Conservation (phyloP, 192 early-diverging fungal genomes). For the Gigaspora rosea region DNA sequence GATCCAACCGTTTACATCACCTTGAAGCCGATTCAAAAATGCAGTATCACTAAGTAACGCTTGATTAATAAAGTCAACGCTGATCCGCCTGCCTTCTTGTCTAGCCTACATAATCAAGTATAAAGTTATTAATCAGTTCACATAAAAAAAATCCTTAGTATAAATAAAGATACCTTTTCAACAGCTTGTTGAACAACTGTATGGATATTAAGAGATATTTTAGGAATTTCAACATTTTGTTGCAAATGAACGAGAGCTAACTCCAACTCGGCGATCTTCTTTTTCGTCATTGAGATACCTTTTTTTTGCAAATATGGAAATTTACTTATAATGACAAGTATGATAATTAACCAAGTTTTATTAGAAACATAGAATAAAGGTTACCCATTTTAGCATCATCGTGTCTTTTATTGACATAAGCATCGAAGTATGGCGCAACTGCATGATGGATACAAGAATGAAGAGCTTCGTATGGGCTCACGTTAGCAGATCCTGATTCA, state of each 20-base stretch:
- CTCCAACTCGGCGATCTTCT: constrained; percentile 98
- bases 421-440: constrained; percentile 95
- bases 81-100: constrained; percentile 61
- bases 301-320: constrained; percentile 22
- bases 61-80: constrained; percentile 73
- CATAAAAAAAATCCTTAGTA: not conserved
- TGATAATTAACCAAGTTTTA: not conserved
- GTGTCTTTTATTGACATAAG: constrained; percentile 70
- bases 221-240: constrained; percentile 98
- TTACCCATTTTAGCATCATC: constrained; percentile 79
- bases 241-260: constrained; percentile 92
- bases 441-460: constrained; percentile 93
- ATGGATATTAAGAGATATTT: constrained; percentile 84
- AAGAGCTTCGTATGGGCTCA: constrained; percentile 82
- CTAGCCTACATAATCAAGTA: constrained; percentile 50
- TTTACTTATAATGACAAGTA: not conserved
- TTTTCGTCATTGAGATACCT: constrained; percentile 93
- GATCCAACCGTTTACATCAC: constrained; percentile 97
- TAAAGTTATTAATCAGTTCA: not conserved
- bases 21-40: constrained; percentile 92
- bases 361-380: not conserved
- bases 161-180: constrained; percentile 43
- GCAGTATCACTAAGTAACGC: constrained; percentile 75
- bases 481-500: constrained; percentile 46
- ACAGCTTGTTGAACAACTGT: constrained; percentile 74